Evolutionary conservation across 192 early-diverging fungal species (phyloP), one percentile per base, ranked within the genome.

Genomic region (Coemansia sp.): DNA sequence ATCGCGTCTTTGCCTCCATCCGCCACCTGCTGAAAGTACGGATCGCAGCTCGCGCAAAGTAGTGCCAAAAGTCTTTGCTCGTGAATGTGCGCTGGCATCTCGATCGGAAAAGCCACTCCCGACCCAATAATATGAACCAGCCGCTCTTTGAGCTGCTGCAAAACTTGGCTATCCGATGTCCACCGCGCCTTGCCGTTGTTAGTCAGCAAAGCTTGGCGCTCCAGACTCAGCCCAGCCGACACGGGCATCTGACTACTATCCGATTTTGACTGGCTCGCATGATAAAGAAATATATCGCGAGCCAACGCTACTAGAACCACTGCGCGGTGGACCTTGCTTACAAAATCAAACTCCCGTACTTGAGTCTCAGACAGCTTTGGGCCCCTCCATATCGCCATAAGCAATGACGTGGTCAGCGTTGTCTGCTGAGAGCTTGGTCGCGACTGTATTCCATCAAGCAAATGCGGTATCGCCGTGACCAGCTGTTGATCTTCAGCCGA

Each of bases 1-100:
- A 93, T 25, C 12, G 88, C 90, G 65, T 94, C 92, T 58, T 98
- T 93, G 29, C 90, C 89, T 6, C 54, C 47, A 21, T 87, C 85
- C 12, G 82, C 75, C 0, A 88, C 76, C 2, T 86, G 75, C 45
- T 91, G 85, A 65, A 91, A 84, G 62, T 88, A 88, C 0, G 89
- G 59, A 79, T 96, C 94, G 53, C 85, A 83, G 45, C 76, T 66
- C 1, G 70, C 70, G 10, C 70, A 79, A 2, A 66, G 22, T 23
- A 79, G 63, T 2, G 76, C 76, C 60, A 79, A 47, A 10, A 73
- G 51, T 10, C 88, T 82, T 43, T 88, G 88, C 38, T 76, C 66
- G 58, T 84, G 82, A 38, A 87, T 41, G 19, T 35, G 21, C 15
- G 59, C 25, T 0, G 79, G 57, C 9, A 78, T 54, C 29, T 75